Evolutionary conservation across 805 yeast species (phyloP).

Genomic region (Blastobotrys attinorum): DNA sequence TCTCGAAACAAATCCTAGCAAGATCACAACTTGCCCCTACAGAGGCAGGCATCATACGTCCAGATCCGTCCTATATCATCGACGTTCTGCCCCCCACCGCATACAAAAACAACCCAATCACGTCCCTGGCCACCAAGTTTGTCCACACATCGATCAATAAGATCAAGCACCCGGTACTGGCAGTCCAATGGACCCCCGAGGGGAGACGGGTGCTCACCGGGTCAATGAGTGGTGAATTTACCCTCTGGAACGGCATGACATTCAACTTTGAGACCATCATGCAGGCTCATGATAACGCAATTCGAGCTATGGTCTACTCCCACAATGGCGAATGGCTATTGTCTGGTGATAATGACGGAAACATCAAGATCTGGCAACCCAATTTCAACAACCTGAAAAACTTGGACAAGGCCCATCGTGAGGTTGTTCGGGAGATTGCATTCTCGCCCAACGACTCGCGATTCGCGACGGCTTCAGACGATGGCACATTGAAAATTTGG

Average conservation of each 20-base stretch:
- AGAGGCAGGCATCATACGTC: conserved; percentile 37
- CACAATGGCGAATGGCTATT: conserved; percentile 92
- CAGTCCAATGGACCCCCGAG: conserved; percentile 95
- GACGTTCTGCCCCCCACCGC: conserved; percentile 57
- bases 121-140: conserved; percentile 67
- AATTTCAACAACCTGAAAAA: conserved; percentile 84
- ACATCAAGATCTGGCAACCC: conserved; percentile 94
- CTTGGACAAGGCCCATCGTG: conserved; percentile 60
- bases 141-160: conserved; percentile 89
- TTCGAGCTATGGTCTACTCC: conserved; percentile 69
- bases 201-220: conserved; percentile 88
- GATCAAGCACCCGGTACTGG: conserved; percentile 81
- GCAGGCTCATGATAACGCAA: conserved; percentile 96
- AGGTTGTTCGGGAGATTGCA: conserved; percentile 77
- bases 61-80: conserved; percentile 58
- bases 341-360: conserved; percentile 90
- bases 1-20: conserved; percentile 53
- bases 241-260: conserved; percentile 93
- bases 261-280: conserved; percentile 94
- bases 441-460: conserved; percentile 87
- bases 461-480: conserved; percentile 93
- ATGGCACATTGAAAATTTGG: conserved; percentile 86
- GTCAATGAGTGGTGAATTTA: conserved; percentile 89
- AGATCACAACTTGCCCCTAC: conserved; percentile 27
- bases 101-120: conserved; percentile 41